Evolutionary conservation across 2,329 filamentous ascomycete species (phyloP).

Genomic region (Ophiocordyceps robertsii): DNA sequence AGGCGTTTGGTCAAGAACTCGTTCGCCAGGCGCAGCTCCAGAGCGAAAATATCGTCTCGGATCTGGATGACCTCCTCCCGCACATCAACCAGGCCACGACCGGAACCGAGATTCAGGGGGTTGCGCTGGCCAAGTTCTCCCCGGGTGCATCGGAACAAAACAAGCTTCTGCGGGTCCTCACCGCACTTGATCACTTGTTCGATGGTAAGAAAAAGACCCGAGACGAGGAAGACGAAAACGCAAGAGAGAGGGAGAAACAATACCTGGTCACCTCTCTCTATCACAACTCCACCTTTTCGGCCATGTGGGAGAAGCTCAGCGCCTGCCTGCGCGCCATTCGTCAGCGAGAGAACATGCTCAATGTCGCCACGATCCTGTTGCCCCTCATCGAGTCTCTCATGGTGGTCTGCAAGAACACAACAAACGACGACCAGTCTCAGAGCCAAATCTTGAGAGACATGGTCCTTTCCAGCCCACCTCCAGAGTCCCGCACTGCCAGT

Average conservation of each 20-base stretch:
- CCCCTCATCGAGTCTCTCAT: constrained; percentile 93
- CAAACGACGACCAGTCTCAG: constrained; percentile 49
- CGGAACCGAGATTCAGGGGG: constrained; percentile 87
- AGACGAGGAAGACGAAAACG: constrained; percentile 33
- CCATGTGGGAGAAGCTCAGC: constrained; percentile 86
- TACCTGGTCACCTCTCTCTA: constrained; percentile 81
- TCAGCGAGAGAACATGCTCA: constrained; percentile 87
- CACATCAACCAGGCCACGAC: constrained; percentile 79
- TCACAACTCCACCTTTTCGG: constrained; percentile 78
- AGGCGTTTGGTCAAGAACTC: constrained; percentile 84
- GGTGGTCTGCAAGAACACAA: constrained; percentile 98
- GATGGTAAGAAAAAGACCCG: constrained; percentile 60
- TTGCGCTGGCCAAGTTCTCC: constrained; percentile 90
- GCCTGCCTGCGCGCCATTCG: constrained; percentile 79
- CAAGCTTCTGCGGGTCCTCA: constrained; percentile 82
- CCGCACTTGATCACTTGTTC: constrained; percentile 90
- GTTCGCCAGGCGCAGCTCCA: constrained; percentile 75
- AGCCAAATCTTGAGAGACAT: constrained; percentile 48
- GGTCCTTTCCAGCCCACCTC: constrained; percentile 57
- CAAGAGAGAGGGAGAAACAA: constrained; percentile 52
- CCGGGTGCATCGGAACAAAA: constrained; percentile 93
- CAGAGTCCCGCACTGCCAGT: constrained; percentile 71
- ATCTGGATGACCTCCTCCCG: constrained; percentile 71
- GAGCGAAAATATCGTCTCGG: constrained; percentile 70
- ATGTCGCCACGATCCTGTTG: constrained; percentile 88